Evolutionary conservation across 306 rosid genomes (phyloP).

Genomic region (Corylus americana): DNA sequence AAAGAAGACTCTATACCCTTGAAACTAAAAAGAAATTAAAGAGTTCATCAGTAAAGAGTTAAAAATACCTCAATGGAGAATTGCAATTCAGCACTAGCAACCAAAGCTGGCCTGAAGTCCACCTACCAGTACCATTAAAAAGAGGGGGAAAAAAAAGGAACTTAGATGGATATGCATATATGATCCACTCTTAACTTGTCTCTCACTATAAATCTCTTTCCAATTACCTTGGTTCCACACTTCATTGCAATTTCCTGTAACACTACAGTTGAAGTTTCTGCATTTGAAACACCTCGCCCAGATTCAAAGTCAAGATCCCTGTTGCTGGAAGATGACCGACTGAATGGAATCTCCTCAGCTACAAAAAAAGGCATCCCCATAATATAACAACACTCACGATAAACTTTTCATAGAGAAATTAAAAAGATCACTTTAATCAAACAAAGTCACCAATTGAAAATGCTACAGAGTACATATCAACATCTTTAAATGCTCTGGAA

Average conservation of each 20-base stretch:
- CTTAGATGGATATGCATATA: conserved; percentile 18
- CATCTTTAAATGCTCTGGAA: conserved; percentile 14
- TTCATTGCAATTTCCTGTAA: conserved; percentile 86
- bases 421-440: background rate
- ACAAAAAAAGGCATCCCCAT: conserved; percentile 27
- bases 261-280: conserved; percentile 62
- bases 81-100: conserved; percentile 67
- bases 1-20: background rate
- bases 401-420: conserved; percentile 9
- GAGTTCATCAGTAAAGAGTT: conserved; percentile 15
- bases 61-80: conserved; percentile 74
- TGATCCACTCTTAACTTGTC: conserved; percentile 21
- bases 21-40: conserved; percentile 19
- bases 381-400: conserved; percentile 27
- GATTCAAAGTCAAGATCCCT: conserved; percentile 73
- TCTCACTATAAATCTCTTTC: conserved; percentile 19
- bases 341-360: conserved; percentile 75
- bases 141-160: conserved; percentile 15
- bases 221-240: conserved; percentile 86
- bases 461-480: conserved; percentile 13
- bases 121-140: conserved; percentile 51
- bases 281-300: conserved; percentile 53
- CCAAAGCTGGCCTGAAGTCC: conserved; percentile 73
- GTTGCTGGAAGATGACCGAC: conserved; percentile 68
- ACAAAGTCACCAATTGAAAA: background rate